Conservation (phyloP, 306 rosid species). For the Vachellia pachyceras region DNA sequence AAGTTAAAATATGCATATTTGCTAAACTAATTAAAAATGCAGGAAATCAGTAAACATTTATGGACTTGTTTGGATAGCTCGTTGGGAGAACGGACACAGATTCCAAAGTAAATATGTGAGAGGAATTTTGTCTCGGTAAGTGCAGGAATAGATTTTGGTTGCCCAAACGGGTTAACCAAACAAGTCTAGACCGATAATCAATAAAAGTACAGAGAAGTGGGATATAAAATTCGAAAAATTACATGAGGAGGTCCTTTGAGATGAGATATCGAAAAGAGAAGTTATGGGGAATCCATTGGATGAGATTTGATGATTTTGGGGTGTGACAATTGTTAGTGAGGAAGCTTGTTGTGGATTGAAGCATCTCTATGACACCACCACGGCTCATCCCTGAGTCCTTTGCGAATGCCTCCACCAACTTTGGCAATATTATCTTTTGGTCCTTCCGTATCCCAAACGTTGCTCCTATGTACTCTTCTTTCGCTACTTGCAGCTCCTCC, state of each 20-base stretch:
- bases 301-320: conserved; percentile 60
- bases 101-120: too few species aligned
- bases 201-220: too few species aligned
- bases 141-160: too few species aligned
- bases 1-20: too few species aligned
- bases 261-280: conserved; percentile 85
- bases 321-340: conserved; percentile 48
- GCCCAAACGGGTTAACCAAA: too few species aligned
- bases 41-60: too few species aligned
- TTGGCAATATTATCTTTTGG: conserved; percentile 70
- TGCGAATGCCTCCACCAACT: conserved; percentile 74
- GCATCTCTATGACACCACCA: conserved; percentile 62
- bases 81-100: too few species aligned
- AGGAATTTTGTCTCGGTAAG: too few species aligned
- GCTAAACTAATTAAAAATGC: too few species aligned
- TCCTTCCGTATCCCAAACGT: conserved; percentile 77
- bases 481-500: conserved; percentile 78
- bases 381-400: conserved; percentile 66
- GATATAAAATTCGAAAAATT: too few species aligned
- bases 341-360: conserved; percentile 51
- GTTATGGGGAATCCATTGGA: conserved; percentile 82
- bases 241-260: conserved; percentile 63
- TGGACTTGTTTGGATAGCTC: too few species aligned
- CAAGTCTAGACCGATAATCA: too few species aligned
- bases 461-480: conserved; percentile 77